Conservation (phyloP, 257 asterid species). For the Scutellaria minor region DNA sequence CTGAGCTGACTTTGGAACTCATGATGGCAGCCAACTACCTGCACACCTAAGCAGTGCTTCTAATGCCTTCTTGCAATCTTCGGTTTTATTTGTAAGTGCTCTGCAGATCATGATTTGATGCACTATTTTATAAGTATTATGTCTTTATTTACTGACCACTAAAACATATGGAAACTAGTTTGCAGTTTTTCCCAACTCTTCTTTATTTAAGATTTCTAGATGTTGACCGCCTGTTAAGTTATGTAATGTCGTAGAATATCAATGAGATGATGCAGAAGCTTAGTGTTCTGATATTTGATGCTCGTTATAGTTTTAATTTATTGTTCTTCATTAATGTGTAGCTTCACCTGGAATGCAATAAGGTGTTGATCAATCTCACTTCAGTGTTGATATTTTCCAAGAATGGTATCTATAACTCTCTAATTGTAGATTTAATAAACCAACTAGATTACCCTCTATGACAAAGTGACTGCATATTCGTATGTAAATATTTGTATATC, state of each 20-base stretch:
- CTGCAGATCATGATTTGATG: too few relatives aligned
- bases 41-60: too few relatives aligned
- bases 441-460: not conserved
- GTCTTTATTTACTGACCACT: too few relatives aligned
- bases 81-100: too few relatives aligned
- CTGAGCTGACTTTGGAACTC: too few relatives aligned
- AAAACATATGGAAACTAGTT: too few relatives aligned
- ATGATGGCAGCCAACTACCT: too few relatives aligned
- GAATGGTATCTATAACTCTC: not conserved
- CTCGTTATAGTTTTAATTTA: conserved; percentile 3
- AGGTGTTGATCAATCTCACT: conserved; percentile 20
- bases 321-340: not conserved
- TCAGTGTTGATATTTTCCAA: conserved; percentile 22
- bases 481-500: not conserved
- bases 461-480: conserved; percentile 2
- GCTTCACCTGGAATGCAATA: conserved; percentile 17
- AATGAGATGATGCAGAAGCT: conserved; percentile 29
- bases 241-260: conserved; percentile 23
- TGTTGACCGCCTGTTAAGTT: not conserved
- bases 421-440: conserved; percentile 23
- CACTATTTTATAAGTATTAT: too few relatives aligned
- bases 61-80: too few relatives aligned
- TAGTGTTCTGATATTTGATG: conserved; percentile 29
- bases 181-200: too few relatives aligned
- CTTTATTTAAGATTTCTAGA: too few relatives aligned